Conservation (phyloP, 305 asterid species). For the Withania somnifera region DNA sequence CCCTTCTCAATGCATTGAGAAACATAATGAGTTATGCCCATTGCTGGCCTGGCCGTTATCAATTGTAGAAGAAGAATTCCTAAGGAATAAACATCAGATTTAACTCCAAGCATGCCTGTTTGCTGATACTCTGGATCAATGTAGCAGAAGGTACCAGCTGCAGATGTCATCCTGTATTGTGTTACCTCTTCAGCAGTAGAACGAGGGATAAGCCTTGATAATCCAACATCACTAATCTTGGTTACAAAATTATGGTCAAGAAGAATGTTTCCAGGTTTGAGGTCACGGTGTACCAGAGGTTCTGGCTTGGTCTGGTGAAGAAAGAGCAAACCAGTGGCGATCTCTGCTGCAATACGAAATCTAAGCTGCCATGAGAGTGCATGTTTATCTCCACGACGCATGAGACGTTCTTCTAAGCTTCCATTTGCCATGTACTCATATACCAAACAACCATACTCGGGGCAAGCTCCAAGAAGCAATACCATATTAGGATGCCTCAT, state of each 20-base stretch:
- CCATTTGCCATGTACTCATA: conserved; percentile 84
- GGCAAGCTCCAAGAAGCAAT: conserved; percentile 85
- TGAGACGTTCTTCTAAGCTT: conserved; percentile 69
- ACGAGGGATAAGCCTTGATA: conserved; percentile 83
- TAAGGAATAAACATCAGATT: conserved; percentile 72
- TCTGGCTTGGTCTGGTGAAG: conserved; percentile 87
- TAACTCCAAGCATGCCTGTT: conserved; percentile 87
- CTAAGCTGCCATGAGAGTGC: conserved; percentile 80
- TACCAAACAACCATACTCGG: conserved; percentile 78
- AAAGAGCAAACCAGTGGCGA: conserved; percentile 61
- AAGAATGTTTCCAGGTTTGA: conserved; percentile 72
- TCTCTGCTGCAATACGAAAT: conserved; percentile 72
- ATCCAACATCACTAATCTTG: conserved; percentile 80
- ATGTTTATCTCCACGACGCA: conserved; percentile 29
- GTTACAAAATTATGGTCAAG: conserved; percentile 64
- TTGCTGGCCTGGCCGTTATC: conserved; percentile 57
- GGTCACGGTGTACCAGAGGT: conserved; percentile 85
- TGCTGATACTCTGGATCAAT: conserved; percentile 93
- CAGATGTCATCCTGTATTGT: conserved; percentile 64
- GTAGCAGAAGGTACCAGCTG: conserved; percentile 91
- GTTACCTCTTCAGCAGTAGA: conserved; percentile 53
- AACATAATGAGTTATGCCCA: conserved; percentile 63
- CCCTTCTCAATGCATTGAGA: conserved; percentile 40
- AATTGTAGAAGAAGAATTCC: conserved; percentile 67
- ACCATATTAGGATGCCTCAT: conserved; percentile 92